A percentile compares a stretch with the other conserved stretches of the same genome.
Evolutionary conservation across 108 stramenopile species (phyloP).

Genomic region (Fragilariopsis cylindrus): DNA sequence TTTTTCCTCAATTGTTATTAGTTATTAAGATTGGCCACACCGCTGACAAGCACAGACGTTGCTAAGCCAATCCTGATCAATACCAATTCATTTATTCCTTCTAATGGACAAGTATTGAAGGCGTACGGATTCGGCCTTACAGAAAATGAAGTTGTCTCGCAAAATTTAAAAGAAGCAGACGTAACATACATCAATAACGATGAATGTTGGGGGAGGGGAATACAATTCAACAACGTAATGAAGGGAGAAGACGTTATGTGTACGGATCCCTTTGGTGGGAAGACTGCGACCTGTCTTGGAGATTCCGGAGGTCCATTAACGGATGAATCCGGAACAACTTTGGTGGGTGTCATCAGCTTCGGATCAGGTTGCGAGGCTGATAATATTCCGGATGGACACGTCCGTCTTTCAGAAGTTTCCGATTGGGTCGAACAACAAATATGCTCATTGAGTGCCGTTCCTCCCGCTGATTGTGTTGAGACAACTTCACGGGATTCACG

Average conservation of each 20-base stretch:
- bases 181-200: constrained; percentile 15
- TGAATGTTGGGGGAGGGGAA: constrained; percentile 8
- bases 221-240: constrained; percentile 13
- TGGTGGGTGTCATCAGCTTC: constrained; percentile 25
- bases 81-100: background rate
- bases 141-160: background rate
- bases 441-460: constrained; percentile 18
- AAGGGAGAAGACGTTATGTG: constrained; percentile 25
- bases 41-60: constrained; percentile 7
- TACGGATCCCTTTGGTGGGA: constrained; percentile 11
- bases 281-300: constrained; percentile 18
- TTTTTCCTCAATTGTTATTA: no score
- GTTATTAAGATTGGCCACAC: constrained; percentile 13
- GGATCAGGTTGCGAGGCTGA: constrained; percentile 19
- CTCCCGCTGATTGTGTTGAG: background rate
- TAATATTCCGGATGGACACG: constrained; percentile 25
- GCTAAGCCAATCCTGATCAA: constrained; percentile 22
- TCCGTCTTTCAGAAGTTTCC: constrained; percentile 15
- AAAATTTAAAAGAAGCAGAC: constrained; percentile 19
- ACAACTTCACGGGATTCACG: background rate
- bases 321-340: background rate
- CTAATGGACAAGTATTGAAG: constrained; percentile 1
- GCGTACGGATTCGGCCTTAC: constrained; percentile 19
- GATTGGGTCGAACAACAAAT: constrained; percentile 43
- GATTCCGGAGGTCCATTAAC: constrained; percentile 30